Conservation (phyloP, 2,329 filamentous ascomycete genomes). For the Helotiales sp. region DNA sequence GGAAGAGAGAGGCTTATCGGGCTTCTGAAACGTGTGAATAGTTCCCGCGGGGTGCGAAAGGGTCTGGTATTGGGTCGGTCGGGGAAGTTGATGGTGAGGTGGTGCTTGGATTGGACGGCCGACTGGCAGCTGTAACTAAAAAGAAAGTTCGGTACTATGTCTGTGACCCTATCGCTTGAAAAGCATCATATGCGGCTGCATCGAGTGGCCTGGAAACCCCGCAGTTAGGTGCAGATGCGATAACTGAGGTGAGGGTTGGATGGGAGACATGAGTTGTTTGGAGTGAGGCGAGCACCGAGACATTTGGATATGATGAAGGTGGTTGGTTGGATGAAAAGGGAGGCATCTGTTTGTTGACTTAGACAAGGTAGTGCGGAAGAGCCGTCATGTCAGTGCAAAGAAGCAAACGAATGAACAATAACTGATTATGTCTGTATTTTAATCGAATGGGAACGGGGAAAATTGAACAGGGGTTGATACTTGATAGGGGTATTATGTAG, state of each 20-base stretch:
- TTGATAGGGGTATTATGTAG: background rate
- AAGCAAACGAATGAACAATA: background rate
- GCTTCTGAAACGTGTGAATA: constrained; percentile 16
- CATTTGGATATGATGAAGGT: background rate
- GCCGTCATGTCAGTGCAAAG: background rate
- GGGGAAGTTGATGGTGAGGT: background rate
- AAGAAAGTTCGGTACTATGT: constrained; percentile 1
- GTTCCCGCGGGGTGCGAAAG: constrained; percentile 11
- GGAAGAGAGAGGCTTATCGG: background rate
- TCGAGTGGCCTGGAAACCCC: background rate
- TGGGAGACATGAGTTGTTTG: background rate
- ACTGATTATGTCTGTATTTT: too few relatives aligned
- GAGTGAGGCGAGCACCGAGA: background rate
- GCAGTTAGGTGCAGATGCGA: background rate
- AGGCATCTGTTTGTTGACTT: too few relatives aligned
- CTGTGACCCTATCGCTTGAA: background rate
- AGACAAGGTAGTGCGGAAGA: background rate
- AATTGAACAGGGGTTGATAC: background rate
- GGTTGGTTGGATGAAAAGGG: background rate
- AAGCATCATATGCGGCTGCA: background rate
- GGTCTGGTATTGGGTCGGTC: constrained; percentile 16
- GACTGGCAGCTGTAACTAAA: constrained; percentile 8
- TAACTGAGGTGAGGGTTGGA: too few relatives aligned
- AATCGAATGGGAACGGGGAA: background rate
- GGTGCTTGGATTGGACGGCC: background rate